Evolutionary conservation across 306 rosid genomes (phyloP), one percentile per base, ranked within the genome.

Genomic region (Geum urbanum): DNA sequence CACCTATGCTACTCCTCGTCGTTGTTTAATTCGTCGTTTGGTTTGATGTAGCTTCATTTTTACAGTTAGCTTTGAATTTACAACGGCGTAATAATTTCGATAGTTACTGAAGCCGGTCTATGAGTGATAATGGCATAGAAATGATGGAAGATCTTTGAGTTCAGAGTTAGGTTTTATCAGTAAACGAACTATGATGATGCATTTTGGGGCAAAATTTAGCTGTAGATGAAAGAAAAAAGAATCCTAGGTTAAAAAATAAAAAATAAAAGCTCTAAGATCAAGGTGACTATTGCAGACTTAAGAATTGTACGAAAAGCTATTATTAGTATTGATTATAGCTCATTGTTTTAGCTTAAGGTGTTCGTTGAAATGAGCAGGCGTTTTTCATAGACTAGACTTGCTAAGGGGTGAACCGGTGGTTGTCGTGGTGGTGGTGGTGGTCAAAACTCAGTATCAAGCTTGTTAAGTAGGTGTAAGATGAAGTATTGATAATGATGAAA

Each of bases 151-250:
- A 32, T 54, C 5, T 16, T 20, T 54, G 43, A 8, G 52, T 49
- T 11, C 49, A 18, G 6, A 62, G 63, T 12, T 13, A 48, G 54
- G 74, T 70, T 41, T 55, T n/a, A 43, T 56, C 63, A 22, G 32
- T n/a, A 15, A 8, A 43, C 71, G 32, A 10, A 69, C 40, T 19
- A 19, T 52, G 72, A 37, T 16, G 50, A 5, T 27, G 41, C 32
- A 35, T 50, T 7, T 50, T 39, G 52, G n/a, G 8, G 47, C 35
- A 39, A 12, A 39, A 18, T 67, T 27, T 41, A 18, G 66, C 20
- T 15, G 1, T 39, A 60, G 47, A 37, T 16, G 4, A 37, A 16
- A 32, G 45, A 32, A 49, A 11, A 7, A 50, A 35, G 60, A 37
- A 37, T 22, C 9, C 32, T 50, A 37, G 72, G 44, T 18, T 4